Conservation (phyloP, 2,329 filamentous ascomycete species). For the Sarocladiaceae sp. region DNA sequence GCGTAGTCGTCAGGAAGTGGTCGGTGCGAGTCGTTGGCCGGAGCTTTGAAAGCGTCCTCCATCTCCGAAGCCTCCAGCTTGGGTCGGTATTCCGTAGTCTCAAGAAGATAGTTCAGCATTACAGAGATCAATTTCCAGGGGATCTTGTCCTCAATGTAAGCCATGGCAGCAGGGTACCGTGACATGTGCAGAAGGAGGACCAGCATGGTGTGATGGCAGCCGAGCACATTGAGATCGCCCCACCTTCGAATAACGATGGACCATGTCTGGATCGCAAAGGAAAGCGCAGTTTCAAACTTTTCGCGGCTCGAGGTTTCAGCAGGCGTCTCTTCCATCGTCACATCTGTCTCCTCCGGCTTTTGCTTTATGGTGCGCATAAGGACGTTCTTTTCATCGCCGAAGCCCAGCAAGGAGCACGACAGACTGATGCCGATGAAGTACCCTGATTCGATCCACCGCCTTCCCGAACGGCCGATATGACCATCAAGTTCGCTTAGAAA, state of each 20-base stretch:
- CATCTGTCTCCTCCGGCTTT: slow-evolving; percentile 20
- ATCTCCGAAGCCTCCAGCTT: slow-evolving; percentile 24
- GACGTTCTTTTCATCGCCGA: slow-evolving; percentile 34
- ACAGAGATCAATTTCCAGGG: slow-evolving; percentile 44
- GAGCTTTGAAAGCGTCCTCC: slow-evolving; percentile 38
- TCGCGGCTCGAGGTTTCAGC: slow-evolving; percentile 18
- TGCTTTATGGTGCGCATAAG: slow-evolving; percentile 35
- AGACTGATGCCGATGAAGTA: slow-evolving; percentile 27
- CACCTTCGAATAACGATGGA: slow-evolving; percentile 42
- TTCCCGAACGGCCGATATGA: slow-evolving; percentile 46
- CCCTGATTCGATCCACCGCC: slow-evolving; percentile 46
- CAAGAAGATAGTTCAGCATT: slow-evolving; percentile 31
- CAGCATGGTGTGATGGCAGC: slow-evolving; percentile 57
- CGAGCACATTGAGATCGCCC: slow-evolving; percentile 52
- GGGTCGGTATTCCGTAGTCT: slow-evolving; percentile 12
- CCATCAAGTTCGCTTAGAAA: slow-evolving; percentile 50
- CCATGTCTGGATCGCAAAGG: slow-evolving; percentile 38
- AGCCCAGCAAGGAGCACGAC: slow-evolving; percentile 26
- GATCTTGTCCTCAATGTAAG: slow-evolving; percentile 34
- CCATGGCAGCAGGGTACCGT: slow-evolving; percentile 33
- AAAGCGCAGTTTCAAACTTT: slow-evolving; percentile 28
- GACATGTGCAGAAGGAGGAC: slow-evolving; percentile 49
- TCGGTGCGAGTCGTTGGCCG: slow-evolving; percentile 34
- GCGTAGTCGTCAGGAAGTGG: slow-evolving; percentile 65
- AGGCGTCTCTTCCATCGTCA: slow-evolving; percentile 17